Evolutionary conservation across 2,329 filamentous ascomycete species (phyloP).

Genomic region (Dactylellina sp.): DNA sequence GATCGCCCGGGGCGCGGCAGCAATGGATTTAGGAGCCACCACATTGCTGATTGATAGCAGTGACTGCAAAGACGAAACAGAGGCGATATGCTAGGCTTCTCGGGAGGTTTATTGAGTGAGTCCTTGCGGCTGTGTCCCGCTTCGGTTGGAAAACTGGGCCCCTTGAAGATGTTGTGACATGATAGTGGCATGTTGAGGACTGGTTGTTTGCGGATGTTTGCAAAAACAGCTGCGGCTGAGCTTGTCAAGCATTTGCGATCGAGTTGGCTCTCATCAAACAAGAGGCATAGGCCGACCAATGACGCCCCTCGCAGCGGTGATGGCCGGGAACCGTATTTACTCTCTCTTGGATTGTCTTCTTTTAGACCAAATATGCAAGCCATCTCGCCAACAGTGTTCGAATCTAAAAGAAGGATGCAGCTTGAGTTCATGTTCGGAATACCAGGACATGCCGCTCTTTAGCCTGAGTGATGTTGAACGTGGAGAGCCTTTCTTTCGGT

Average conservation of each 20-base stretch:
- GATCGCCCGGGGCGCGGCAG: constrained; percentile 31
- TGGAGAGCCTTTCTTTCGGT: constrained; percentile 9
- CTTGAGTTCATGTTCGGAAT: too few relatives aligned
- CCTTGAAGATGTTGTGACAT: constrained; percentile 29
- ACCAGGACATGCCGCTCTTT: not conserved
- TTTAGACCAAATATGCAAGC: constrained; percentile 28
- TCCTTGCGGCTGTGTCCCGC: constrained; percentile 40
- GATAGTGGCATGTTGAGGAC: constrained; percentile 41
- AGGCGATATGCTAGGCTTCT: constrained; percentile 2
- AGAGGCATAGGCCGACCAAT: not conserved
- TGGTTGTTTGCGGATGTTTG: not conserved
- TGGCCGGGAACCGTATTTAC: constrained; percentile 12
- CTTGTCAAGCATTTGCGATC: not conserved
- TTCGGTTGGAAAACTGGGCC: constrained; percentile 28
- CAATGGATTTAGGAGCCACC: not conserved
- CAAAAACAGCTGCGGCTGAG: constrained; percentile 50
- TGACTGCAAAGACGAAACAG: constrained; percentile 1
- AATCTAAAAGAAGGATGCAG: not conserved
- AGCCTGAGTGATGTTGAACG: not conserved
- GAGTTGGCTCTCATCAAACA: constrained; percentile 1
- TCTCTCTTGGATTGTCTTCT: not conserved
- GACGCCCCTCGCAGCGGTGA: constrained; percentile 11
- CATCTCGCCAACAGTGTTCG: constrained; percentile 35
- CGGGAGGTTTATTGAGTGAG: constrained; percentile 5
- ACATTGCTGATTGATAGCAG: constrained; percentile 14